These are phyloP conservation scores for Phyllosticta citribraziliensis DNA, from an alignment of 2,329 filamentous ascomycete species.

Conservation along the genomic window DNA sequence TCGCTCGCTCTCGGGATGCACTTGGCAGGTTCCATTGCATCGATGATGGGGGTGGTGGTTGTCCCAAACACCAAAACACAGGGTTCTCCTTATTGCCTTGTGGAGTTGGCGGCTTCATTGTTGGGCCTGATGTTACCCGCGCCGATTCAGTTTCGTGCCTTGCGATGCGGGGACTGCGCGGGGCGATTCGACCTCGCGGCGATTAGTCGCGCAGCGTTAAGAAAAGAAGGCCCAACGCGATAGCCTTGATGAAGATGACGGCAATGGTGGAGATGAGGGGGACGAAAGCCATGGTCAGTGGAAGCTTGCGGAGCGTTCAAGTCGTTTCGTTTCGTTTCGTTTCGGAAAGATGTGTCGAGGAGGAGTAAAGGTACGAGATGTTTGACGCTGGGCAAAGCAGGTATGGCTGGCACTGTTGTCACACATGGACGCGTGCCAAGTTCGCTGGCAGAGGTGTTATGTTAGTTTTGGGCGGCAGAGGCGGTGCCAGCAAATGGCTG, in stretches of 20 bases:
- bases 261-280: conserved; percentile 8
- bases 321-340: conserved; percentile 11
- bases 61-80: too few species aligned
- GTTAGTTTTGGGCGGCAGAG: not conserved
- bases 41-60: too few species aligned
- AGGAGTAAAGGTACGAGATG: not conserved
- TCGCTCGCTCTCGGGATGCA: too few species aligned
- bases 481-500: not conserved
- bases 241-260: conserved; percentile 12
- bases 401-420: not conserved
- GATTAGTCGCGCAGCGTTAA: conserved; percentile 7
- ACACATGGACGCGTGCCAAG: not conserved
- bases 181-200: not conserved
- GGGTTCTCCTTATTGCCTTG: too few species aligned
- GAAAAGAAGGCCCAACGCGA: conserved; percentile 8
- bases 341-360: not conserved
- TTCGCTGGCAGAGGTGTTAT: not conserved
- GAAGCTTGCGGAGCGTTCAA: conserved; percentile 7
- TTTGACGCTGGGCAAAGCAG: not conserved
- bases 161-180: not conserved
- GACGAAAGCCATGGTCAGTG: conserved; percentile 10
- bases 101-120: too few species aligned
- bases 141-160: not conserved
- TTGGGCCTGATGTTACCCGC: too few species aligned
- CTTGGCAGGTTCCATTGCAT: too few species aligned